Conservation (phyloP, 176 grass and related monocot species). For the Aegilops bicornis region DNA sequence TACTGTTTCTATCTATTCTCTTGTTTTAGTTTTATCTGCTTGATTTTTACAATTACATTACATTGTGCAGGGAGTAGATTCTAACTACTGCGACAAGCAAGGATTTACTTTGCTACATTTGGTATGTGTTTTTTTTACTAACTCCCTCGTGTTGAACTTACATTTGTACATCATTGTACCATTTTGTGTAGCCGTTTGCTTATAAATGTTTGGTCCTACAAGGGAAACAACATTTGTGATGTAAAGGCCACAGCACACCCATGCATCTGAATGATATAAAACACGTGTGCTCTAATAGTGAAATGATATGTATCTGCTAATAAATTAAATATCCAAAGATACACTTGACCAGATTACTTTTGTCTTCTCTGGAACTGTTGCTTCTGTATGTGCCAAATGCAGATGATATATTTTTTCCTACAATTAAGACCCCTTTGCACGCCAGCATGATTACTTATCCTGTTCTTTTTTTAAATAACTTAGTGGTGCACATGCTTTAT, state of each 20-base stretch:
- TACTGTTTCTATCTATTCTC: constrained; percentile 34
- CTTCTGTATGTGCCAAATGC: neutral
- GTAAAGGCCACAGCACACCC: neutral
- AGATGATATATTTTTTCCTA: neutral
- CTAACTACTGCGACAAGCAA: constrained; percentile 95
- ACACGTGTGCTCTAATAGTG: neutral
- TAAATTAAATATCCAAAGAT: neutral
- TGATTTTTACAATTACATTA: constrained; percentile 31
- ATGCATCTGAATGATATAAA: neutral
- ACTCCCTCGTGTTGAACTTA: constrained; percentile 24
- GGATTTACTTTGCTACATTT: constrained; percentile 93
- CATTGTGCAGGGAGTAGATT: constrained; percentile 79
- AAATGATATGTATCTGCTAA: neutral
- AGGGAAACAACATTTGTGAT: neutral
- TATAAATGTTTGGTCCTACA: neutral
- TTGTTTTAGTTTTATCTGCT: constrained; percentile 2
- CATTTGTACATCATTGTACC: constrained; percentile 3
- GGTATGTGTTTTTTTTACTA: constrained; percentile 47
- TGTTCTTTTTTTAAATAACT: constrained; percentile 18
- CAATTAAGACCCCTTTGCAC: constrained; percentile 19
- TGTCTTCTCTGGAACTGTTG: constrained; percentile 18
- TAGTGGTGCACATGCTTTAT: neutral
- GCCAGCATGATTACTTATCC: neutral
- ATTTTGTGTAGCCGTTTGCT: neutral
- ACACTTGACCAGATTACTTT: neutral